Conservation (phyloP, 345 rosid species). For the Noccaea bulbosa region DNA sequence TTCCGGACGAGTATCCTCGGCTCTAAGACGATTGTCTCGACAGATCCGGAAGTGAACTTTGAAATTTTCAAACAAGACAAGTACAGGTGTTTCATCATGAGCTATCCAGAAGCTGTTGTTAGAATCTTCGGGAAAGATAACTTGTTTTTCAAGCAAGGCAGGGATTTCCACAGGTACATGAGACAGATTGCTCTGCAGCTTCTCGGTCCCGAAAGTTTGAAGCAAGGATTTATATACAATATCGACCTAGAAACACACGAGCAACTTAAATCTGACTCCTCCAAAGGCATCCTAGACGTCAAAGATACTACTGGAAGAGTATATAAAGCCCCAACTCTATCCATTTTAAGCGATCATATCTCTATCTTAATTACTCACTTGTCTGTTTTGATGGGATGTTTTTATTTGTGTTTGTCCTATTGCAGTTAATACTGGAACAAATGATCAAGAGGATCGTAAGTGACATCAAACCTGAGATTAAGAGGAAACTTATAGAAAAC, state of each 20-base stretch:
- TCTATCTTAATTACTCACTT: background rate
- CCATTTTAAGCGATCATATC: background rate
- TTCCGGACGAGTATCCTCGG: constrained; percentile 53
- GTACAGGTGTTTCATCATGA: constrained; percentile 40
- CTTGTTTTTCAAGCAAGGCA: constrained; percentile 40
- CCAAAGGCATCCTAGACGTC: constrained; percentile 35
- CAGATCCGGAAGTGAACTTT: constrained; percentile 49
- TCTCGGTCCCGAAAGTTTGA: constrained; percentile 46
- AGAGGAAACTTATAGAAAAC: constrained; percentile 32
- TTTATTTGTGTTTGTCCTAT: background rate
- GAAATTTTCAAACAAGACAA: constrained; percentile 53
- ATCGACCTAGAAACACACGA: constrained; percentile 35
- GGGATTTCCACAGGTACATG: constrained; percentile 43
- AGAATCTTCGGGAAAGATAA: constrained; percentile 46
- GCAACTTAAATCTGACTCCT: constrained; percentile 40
- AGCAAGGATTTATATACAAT: constrained; percentile 27
- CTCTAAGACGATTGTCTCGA: constrained; percentile 43
- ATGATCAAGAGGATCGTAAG: constrained; percentile 42
- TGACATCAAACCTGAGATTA: constrained; percentile 30
- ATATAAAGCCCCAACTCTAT: background rate
- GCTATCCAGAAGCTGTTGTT: constrained; percentile 46
- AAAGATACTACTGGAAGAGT: constrained; percentile 37
- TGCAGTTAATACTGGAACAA: constrained; percentile 48
- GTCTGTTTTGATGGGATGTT: background rate
- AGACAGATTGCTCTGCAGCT: constrained; percentile 44